These are phyloP conservation scores for Torulaspora quercuum DNA, from an alignment of 805 yeast species.

Conservation along the genomic window DNA sequence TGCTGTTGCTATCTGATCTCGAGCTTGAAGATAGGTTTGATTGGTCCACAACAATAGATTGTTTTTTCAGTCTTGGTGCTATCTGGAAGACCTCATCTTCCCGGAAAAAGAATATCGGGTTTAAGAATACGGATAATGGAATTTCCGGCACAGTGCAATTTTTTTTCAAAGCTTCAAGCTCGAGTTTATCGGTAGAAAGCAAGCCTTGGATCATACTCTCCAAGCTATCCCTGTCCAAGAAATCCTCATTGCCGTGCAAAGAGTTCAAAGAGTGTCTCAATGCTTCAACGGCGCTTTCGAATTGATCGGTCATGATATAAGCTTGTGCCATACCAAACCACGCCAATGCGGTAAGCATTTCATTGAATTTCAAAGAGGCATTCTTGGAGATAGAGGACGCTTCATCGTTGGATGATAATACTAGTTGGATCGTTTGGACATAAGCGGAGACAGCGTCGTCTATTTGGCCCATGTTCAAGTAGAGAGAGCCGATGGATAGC, in stretches of 20 bases:
- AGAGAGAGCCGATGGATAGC: constrained; percentile 63
- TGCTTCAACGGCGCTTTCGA: constrained; percentile 24
- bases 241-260: constrained; percentile 18
- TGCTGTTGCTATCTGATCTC: background rate
- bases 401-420: constrained; percentile 7
- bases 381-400: constrained; percentile 8
- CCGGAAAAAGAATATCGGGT: constrained; percentile 17
- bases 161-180: constrained; percentile 1
- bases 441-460: constrained; percentile 66
- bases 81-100: constrained; percentile 19
- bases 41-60: background rate
- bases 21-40: background rate
- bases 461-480: constrained; percentile 55
- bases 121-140: constrained; percentile 23
- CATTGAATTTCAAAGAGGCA: constrained; percentile 1
- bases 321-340: constrained; percentile 34
- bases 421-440: constrained; percentile 56
- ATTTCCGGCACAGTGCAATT: constrained; percentile 22
- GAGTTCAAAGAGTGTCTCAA: constrained; percentile 19
- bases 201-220: constrained; percentile 1
- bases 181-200: background rate
- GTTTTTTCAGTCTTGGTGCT: constrained; percentile 8
- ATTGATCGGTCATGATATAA: constrained; percentile 21
- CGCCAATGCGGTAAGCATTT: constrained; percentile 24
- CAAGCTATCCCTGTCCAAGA: constrained; percentile 5